Evolutionary conservation across 192 early-diverging fungal species (phyloP).

Genomic region (Haplosporangium gracile): DNA sequence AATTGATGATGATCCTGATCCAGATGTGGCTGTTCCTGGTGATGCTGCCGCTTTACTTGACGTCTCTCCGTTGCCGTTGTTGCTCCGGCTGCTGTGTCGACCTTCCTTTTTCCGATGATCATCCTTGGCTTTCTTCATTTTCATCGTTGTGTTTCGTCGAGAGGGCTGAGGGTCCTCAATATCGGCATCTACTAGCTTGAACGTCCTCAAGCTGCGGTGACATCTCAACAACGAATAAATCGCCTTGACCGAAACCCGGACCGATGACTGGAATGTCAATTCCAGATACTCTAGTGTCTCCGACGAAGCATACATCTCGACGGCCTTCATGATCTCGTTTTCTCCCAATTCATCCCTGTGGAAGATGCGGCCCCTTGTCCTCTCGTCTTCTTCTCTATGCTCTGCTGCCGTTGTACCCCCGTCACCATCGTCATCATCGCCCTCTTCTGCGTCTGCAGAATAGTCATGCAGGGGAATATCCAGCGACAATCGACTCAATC

Average conservation of each 20-base stretch:
- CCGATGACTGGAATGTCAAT: constrained; percentile 24
- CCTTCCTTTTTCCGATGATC: not conserved
- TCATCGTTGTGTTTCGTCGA: not conserved
- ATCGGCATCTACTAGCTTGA: constrained; percentile 33
- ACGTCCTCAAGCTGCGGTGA: not conserved
- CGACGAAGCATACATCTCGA: constrained; percentile 4
- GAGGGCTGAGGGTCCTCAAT: constrained; percentile 1
- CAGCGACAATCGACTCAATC: constrained; percentile 10
- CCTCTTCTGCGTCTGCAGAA: constrained; percentile 2
- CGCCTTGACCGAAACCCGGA: constrained; percentile 11
- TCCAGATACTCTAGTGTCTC: constrained; percentile 18
- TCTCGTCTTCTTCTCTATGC: not conserved
- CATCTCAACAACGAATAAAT: constrained; percentile 5
- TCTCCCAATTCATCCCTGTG: not conserved
- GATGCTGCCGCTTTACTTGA: not conserved
- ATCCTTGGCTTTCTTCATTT: not conserved
- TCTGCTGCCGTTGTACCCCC: not conserved
- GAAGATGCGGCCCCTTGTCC: not conserved
- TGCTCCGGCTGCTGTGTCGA: not conserved
- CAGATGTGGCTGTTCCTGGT: not conserved
- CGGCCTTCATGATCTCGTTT: constrained; percentile 10
- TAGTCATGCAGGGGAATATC: constrained; percentile 19
- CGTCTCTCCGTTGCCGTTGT: not conserved
- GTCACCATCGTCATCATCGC: not conserved
- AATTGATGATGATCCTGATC: not conserved